phyloP scores from a whole-genome alignment of 2,329 filamentous ascomycete genomes.

The Phaeosphaeriaceae sp. region DNA sequence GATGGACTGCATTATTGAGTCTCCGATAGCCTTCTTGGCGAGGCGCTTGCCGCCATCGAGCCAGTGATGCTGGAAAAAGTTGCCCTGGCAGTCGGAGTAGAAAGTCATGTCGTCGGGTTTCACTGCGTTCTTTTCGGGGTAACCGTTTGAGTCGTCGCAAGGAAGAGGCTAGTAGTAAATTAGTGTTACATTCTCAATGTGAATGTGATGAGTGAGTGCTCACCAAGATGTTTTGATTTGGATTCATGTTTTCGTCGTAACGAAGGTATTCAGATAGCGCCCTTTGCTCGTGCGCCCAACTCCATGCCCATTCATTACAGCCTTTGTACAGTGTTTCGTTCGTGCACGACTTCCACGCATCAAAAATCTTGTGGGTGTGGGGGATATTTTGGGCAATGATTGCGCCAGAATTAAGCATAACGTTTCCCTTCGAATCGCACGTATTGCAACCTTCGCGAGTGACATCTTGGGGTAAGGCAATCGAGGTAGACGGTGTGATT shows the following conservation, averaged over 20 bases:
- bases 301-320: conserved; percentile 30
- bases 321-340: conserved; percentile 23
- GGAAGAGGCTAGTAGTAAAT: conserved; percentile 10
- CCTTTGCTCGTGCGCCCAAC: conserved; percentile 37
- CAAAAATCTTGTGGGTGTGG: conserved; percentile 27
- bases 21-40: background rate
- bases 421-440: conserved; percentile 40
- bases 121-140: conserved; percentile 15
- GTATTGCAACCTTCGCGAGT: conserved; percentile 24
- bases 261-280: conserved; percentile 39
- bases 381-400: conserved; percentile 42
- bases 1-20: background rate
- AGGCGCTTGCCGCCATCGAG: conserved; percentile 2
- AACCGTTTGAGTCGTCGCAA: conserved; percentile 42
- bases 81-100: conserved; percentile 22
- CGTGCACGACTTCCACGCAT: conserved; percentile 35
- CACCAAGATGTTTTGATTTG: conserved; percentile 20
- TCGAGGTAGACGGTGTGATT: conserved; percentile 45
- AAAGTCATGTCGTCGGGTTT: conserved; percentile 5
- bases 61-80: conserved; percentile 30
- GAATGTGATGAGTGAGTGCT: background rate
- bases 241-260: conserved; percentile 28
- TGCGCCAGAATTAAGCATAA: conserved; percentile 48
- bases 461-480: conserved; percentile 51
- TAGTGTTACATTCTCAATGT: background rate